Evolutionary conservation across 192 early-diverging fungal species (phyloP).

Genomic region (Backusella tuberculispora): DNA sequence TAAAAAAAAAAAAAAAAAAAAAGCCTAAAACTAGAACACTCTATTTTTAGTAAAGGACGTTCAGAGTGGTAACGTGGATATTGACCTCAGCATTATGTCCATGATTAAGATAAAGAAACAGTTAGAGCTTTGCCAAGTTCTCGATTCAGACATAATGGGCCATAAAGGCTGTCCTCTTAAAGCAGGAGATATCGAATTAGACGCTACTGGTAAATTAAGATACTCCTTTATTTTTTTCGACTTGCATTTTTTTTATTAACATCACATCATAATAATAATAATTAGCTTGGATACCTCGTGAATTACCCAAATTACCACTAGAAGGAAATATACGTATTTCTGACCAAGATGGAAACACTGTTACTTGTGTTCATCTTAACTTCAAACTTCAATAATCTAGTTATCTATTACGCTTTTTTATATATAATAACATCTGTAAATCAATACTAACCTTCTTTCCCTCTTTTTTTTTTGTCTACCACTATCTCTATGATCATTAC

Average conservation of each 20-base stretch:
- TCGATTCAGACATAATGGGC: slow-evolving; percentile 39
- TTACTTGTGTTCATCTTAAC: slow-evolving; percentile 43
- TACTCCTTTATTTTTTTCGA: not conserved
- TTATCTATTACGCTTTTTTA: not conserved
- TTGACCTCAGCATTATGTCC: slow-evolving; percentile 38
- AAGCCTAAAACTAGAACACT: not conserved
- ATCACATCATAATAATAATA: not conserved
- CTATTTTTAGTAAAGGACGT: slow-evolving; percentile 33
- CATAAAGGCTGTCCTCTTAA: slow-evolving; percentile 29
- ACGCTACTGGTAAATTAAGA: slow-evolving; percentile 29
- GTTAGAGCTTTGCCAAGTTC: slow-evolving; percentile 34
- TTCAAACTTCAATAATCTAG: slow-evolving; percentile 36
- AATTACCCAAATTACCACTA: slow-evolving; percentile 40
- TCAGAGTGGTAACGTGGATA: slow-evolving; percentile 29
- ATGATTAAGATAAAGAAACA: slow-evolving; percentile 46
- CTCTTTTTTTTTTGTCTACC: no score
- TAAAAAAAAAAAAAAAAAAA: no score
- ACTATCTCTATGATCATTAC: no score
- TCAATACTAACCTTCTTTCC: not conserved
- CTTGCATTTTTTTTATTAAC: not conserved
- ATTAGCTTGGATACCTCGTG: slow-evolving; percentile 39
- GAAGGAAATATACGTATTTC: slow-evolving; percentile 38
- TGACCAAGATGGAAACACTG: slow-evolving; percentile 39
- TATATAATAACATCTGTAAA: not conserved
- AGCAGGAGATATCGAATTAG: slow-evolving; percentile 35